Conservation (phyloP, 2,329 filamentous ascomycete species). For the Phoma sp. region DNA sequence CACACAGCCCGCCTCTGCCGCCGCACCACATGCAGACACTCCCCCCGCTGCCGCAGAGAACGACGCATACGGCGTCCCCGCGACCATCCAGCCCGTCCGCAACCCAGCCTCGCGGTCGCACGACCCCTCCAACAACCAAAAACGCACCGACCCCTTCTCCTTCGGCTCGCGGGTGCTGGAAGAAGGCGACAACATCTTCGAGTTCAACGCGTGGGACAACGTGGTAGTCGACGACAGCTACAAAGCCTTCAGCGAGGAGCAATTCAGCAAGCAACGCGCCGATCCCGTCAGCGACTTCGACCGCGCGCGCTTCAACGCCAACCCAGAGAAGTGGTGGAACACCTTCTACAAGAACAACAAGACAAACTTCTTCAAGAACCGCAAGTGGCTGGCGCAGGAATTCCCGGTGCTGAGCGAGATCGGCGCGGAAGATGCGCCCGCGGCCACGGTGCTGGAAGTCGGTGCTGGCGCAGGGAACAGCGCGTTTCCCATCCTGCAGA, state of each 20-base stretch:
- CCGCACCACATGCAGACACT: background rate
- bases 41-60: slow-evolving; percentile 26
- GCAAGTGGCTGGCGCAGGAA: slow-evolving; percentile 96
- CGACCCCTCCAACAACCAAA: slow-evolving; percentile 75
- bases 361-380: slow-evolving; percentile 97
- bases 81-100: slow-evolving; percentile 53
- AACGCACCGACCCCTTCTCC: slow-evolving; percentile 90
- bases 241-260: slow-evolving; percentile 81
- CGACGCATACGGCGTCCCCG: slow-evolving; percentile 59
- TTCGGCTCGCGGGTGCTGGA: slow-evolving; percentile 89
- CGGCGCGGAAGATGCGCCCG: slow-evolving; percentile 71
- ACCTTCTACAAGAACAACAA: slow-evolving; percentile 98
- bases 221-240: slow-evolving; percentile 91
- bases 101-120: slow-evolving; percentile 67
- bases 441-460: slow-evolving; percentile 79
- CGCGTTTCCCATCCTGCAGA: slow-evolving; percentile 85
- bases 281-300: slow-evolving; percentile 93
- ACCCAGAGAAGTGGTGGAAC: slow-evolving; percentile 98
- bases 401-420: slow-evolving; percentile 86
- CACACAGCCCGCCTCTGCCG: background rate
- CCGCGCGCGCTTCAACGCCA: slow-evolving; percentile 84
- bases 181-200: slow-evolving; percentile 86
- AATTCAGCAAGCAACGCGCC: slow-evolving; percentile 83
- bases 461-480: slow-evolving; percentile 96
- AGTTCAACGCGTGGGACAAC: slow-evolving; percentile 99